phyloP scores from a whole-genome alignment of 2,329 filamentous ascomycete species.

The Sporothrix globosa region DNA sequence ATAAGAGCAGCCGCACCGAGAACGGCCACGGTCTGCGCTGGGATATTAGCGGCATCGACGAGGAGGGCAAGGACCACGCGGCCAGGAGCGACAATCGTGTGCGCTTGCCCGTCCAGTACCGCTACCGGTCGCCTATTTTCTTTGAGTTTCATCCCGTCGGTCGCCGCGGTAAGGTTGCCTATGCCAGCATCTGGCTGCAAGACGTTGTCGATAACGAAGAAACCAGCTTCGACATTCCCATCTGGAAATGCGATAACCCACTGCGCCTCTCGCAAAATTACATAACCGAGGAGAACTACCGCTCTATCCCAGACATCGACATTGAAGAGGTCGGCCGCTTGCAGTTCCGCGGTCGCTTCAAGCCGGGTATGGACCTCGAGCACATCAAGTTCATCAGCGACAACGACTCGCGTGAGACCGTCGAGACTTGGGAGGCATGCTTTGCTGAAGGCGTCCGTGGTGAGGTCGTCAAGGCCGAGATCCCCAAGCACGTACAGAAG shows the following conservation, averaged over 20 bases:
- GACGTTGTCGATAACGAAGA: slow-evolving; percentile 81
- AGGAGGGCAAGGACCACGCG: slow-evolving; percentile 40
- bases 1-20: slow-evolving; percentile 61
- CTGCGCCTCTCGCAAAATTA: slow-evolving; percentile 86
- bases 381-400: slow-evolving; percentile 82
- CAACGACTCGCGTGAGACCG: slow-evolving; percentile 89
- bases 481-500: slow-evolving; percentile 71
- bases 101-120: slow-evolving; percentile 83
- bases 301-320: slow-evolving; percentile 70
- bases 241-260: slow-evolving; percentile 80
- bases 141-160: slow-evolving; percentile 77
- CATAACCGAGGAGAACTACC: slow-evolving; percentile 77
- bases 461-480: slow-evolving; percentile 69
- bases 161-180: slow-evolving; percentile 72
- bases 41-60: slow-evolving; percentile 49
- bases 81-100: slow-evolving; percentile 49
- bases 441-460: slow-evolving; percentile 81
- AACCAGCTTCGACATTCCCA: slow-evolving; percentile 78
- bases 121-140: slow-evolving; percentile 86
- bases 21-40: slow-evolving; percentile 57
- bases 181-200: slow-evolving; percentile 82
- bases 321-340: slow-evolving; percentile 80
- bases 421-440: slow-evolving; percentile 93
- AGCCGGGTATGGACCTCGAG: slow-evolving; percentile 84
- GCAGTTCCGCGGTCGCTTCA: slow-evolving; percentile 79